Evolutionary conservation across 148 eudicot genomes (phyloP).

Genomic region (Euryodendron excelsum): DNA sequence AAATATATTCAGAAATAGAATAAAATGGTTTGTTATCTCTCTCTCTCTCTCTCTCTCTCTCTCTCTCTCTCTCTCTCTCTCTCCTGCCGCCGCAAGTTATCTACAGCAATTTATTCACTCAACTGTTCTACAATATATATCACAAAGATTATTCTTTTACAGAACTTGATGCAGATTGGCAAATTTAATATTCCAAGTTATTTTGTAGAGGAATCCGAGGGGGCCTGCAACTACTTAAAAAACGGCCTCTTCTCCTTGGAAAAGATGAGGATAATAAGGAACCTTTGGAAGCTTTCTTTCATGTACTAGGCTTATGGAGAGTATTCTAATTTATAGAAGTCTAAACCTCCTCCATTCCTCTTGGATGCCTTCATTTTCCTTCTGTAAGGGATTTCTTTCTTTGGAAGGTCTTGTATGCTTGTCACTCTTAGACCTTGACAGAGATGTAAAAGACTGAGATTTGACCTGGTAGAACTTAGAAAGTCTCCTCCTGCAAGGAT

Average conservation of each 20-base stretch:
- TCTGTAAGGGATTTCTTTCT: slow-evolving; percentile 48
- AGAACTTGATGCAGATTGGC: too few species aligned
- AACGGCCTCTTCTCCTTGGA: slow-evolving; percentile 39
- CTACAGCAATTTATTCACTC: background rate
- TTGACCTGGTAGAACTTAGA: slow-evolving; percentile 79
- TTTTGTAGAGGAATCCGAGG: slow-evolving; percentile 32
- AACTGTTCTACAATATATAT: too few species aligned
- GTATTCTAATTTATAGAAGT: slow-evolving; percentile 39
- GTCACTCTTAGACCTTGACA: slow-evolving; percentile 69
- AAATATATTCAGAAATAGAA: too few species aligned
- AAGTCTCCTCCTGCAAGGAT: slow-evolving; percentile 63
- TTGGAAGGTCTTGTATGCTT: slow-evolving; percentile 73
- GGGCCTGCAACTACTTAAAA: slow-evolving; percentile 35
- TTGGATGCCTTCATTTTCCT: slow-evolving; percentile 53
- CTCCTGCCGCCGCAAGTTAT: background rate
- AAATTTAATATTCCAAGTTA: background rate
- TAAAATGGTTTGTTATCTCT: too few species aligned
- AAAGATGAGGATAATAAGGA: slow-evolving; percentile 34
- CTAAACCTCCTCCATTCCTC: slow-evolving; percentile 61
- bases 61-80: too few species aligned
- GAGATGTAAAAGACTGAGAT: slow-evolving; percentile 74
- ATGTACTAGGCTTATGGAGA: slow-evolving; percentile 60
- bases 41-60: background rate
- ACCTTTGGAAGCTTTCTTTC: slow-evolving; percentile 50
- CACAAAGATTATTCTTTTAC: too few species aligned